Evolutionary conservation across 345 rosid genomes (phyloP).

Genomic region (Salix arbutifolia): DNA sequence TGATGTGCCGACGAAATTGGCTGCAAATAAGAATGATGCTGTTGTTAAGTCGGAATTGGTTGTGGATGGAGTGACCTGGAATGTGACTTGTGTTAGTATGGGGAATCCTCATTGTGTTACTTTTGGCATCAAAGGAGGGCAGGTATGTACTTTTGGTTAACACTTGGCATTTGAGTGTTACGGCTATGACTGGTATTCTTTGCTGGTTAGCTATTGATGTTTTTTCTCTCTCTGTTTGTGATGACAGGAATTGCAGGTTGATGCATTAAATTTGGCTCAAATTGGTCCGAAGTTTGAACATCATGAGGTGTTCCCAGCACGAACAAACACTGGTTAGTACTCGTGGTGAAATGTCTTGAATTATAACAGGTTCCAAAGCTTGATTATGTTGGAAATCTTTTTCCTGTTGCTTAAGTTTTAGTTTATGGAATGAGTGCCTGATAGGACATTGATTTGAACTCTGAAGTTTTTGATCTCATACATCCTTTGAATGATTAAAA

Average conservation of each 20-base stretch:
- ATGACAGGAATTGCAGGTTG: conserved; percentile 69
- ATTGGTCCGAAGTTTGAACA: conserved; percentile 93
- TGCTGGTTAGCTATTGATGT: neutral
- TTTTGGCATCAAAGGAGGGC: conserved; percentile 55
- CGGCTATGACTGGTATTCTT: neutral
- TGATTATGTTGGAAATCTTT: neutral
- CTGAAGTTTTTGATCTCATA: neutral
- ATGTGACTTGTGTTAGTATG: conserved; percentile 96
- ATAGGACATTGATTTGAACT: neutral
- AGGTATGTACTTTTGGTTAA: conserved; percentile 43
- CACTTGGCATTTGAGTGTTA: neutral
- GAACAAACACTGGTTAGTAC: conserved; percentile 86
- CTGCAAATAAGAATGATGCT: conserved; percentile 56
- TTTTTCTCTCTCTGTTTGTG: neutral
- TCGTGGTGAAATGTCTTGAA: neutral
- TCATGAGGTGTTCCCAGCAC: conserved; percentile 81
- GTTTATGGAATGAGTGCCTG: neutral
- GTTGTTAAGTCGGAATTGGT: conserved; percentile 58
- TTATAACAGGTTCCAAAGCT: neutral
- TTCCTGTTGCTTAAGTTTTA: no score
- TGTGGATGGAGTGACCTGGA: conserved; percentile 83
- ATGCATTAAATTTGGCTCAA: conserved; percentile 66
- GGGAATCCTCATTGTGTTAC: conserved; percentile 97
- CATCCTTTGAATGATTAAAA: neutral
- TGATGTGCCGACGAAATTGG: conserved; percentile 73